Conservation (phyloP, 1,284 basidiomycete species). For the Tilletiaria anomala region DNA sequence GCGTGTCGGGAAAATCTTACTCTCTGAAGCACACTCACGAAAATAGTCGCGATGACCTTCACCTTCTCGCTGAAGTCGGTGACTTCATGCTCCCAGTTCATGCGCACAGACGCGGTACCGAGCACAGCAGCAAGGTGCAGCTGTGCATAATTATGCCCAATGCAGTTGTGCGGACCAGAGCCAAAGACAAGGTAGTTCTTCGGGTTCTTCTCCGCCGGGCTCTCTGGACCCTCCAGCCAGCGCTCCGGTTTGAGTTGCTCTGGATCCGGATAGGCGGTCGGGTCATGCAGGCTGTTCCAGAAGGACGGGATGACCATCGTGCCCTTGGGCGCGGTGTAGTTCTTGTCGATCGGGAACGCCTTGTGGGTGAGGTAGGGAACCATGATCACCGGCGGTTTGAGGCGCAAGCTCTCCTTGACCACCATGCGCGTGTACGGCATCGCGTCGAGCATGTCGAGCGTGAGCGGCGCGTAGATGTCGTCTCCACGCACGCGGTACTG, state of each 20-base stretch:
- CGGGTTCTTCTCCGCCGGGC: conserved; percentile 63
- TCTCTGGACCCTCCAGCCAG: conserved; percentile 72
- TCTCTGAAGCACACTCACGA: conserved; percentile 40
- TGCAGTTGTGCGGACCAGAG: conserved; percentile 65
- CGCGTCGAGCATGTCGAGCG: conserved; percentile 74
- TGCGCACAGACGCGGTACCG: conserved; percentile 63
- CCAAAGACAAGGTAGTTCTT: conserved; percentile 96
- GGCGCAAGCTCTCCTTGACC: conserved; percentile 77
- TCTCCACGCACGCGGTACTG: conserved; percentile 69
- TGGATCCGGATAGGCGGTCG: conserved; percentile 71
- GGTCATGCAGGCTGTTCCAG: conserved; percentile 78
- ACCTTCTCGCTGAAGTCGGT: conserved; percentile 70
- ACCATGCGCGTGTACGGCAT: conserved; percentile 86
- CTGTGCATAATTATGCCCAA: conserved; percentile 79
- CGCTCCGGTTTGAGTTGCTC: conserved; percentile 73
- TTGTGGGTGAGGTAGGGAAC: conserved; percentile 84
- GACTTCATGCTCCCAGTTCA: conserved; percentile 75
- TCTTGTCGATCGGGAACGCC: conserved; percentile 73
- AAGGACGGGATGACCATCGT: conserved; percentile 97
- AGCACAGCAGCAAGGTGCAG: conserved; percentile 81
- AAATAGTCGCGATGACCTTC: conserved; percentile 52
- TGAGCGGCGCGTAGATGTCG: conserved; percentile 64
- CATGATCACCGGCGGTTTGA: conserved; percentile 63
- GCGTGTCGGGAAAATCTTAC: too few relatives aligned
- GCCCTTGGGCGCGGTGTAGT: conserved; percentile 79